phyloP scores from a whole-genome alignment of 2,329 filamentous ascomycete genomes.

The Colletotrichum sublineola region DNA sequence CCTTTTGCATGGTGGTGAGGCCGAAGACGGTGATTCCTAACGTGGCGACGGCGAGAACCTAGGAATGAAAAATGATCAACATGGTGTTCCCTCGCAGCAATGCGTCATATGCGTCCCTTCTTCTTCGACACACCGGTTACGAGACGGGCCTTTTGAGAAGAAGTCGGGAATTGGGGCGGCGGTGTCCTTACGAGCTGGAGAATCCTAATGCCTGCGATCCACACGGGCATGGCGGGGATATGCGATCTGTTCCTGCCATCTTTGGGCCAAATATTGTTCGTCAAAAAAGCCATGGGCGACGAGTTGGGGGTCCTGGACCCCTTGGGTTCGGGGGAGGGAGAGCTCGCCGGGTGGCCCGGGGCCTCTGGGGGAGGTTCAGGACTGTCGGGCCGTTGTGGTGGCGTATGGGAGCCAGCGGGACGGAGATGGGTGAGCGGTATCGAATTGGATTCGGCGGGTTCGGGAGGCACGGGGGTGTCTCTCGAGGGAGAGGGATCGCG shows the following conservation, averaged over 20 bases:
- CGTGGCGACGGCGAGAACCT: slow-evolving; percentile 41
- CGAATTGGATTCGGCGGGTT: slow-evolving; percentile 11
- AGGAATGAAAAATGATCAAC: slow-evolving; percentile 19
- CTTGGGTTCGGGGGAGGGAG: slow-evolving; percentile 29
- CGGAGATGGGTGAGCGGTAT: slow-evolving; percentile 2
- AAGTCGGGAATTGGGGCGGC: too few species aligned
- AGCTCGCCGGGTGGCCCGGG: slow-evolving; percentile 38
- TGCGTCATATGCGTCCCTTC: neutral
- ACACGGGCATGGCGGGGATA: slow-evolving; percentile 43
- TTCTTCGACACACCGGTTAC: neutral
- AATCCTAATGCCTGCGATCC: slow-evolving; percentile 41
- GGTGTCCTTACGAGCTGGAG: slow-evolving; percentile 40
- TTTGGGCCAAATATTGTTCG: slow-evolving; percentile 42
- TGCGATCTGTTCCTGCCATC: slow-evolving; percentile 43
- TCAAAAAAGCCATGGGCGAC: slow-evolving; percentile 40
- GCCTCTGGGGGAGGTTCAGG: slow-evolving; percentile 34
- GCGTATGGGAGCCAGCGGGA: neutral
- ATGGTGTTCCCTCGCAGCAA: neutral
- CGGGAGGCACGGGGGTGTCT: neutral
- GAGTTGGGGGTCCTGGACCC: slow-evolving; percentile 28
- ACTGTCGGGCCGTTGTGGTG: slow-evolving; percentile 18
- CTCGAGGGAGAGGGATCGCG: slow-evolving; percentile 21
- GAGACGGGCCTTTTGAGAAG: neutral
- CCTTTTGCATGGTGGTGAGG: slow-evolving; percentile 42
- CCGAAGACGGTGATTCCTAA: slow-evolving; percentile 41